Evolutionary conservation across 495 filamentous ascomycete species (phyloP), one percentile per base, ranked within the genome.

Genomic region (Tetracladium setigerum): DNA sequence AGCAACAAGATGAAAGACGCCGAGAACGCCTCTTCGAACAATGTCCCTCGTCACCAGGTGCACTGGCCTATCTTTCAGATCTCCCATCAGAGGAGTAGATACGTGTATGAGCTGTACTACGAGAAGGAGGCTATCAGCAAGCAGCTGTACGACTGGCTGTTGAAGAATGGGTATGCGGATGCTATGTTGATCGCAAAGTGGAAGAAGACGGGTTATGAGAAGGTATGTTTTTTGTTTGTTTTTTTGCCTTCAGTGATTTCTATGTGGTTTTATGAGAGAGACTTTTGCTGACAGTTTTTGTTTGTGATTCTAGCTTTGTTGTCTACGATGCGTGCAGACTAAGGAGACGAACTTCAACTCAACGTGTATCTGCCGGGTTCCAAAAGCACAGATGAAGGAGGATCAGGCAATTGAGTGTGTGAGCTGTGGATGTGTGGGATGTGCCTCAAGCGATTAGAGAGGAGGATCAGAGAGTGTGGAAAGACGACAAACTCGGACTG

Each of bases 131-230:
- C 90, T 38, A 96, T 99, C 66, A 83, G 77, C 50, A 89, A 86
- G 65, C 72, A 78, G 62, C 73, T 97, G 12, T 99, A 99, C 64
- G 91, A 95, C 51, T 99, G 86, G 84, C 71, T 97, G 56, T 73
- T 97, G 38, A 99, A 99, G 76, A 95, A 96, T 63, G 82, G 82
- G 39, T 97, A 99, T 64, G 92, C 87, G 9, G 92, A 99, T 70
- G 78, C 85, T 15, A 90, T 84, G 64, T 69, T 99, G 52, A 97
- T 99, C 60, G 92, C 92, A 13, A 97, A 99, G 69, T 99, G 92
- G 92, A 99, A 99, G 77, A 99, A 97, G 69, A 85, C 91, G 59
- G 94, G 92, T 16, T 99, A 99, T 67, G 92, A 97, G 68, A 96
- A 97, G 81, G 86, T 87, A 66, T 39, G 72, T 63, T 14, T 16